Percentiles rank a stretch among this genome's conserved stretches.
Evolutionary conservation across 2,329 filamentous ascomycete genomes (phyloP).

Genomic region (Calonectria naviculata): DNA sequence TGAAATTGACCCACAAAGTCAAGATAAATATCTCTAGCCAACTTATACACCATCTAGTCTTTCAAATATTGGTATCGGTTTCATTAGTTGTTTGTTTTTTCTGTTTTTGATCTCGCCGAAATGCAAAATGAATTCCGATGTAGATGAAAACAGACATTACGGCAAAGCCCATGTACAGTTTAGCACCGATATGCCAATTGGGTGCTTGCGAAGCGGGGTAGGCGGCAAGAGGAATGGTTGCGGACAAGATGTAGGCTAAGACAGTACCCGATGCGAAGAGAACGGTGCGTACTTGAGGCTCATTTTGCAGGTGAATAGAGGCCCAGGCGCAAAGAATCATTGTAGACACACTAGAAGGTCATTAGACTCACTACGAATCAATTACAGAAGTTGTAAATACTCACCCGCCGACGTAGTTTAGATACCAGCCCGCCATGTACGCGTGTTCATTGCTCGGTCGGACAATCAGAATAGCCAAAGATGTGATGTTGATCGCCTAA

Average conservation of each 20-base stretch:
- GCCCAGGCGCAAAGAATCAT: constrained; percentile 22
- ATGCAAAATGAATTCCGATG: constrained; percentile 19
- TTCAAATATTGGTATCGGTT: no score
- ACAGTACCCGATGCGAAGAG: constrained; percentile 18
- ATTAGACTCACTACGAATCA: background rate
- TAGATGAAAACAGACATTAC: constrained; percentile 6
- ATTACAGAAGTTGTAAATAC: background rate
- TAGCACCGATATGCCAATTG: constrained; percentile 18
- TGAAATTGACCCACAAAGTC: no score
- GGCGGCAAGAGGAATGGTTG: constrained; percentile 12
- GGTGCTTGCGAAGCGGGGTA: constrained; percentile 16
- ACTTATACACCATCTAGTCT: no score
- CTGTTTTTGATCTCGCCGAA: constrained; percentile 6
- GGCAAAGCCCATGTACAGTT: constrained; percentile 17
- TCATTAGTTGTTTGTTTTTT: no score
- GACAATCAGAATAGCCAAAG: constrained; percentile 18
- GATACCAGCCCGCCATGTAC: constrained; percentile 22
- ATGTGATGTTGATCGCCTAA: constrained; percentile 22
- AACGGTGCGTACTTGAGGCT: constrained; percentile 18
- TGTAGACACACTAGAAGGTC: background rate
- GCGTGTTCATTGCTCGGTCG: constrained; percentile 7
- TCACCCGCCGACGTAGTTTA: constrained; percentile 24
- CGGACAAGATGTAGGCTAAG: constrained; percentile 9
- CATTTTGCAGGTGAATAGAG: constrained; percentile 9
- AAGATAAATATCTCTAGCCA: no score